A percentile compares a stretch with the other conserved stretches of the same genome.
These are phyloP conservation scores for Tephrocybe sp. DNA, from an alignment of 768 basidiomycete genomes.

Conservation along the genomic window DNA sequence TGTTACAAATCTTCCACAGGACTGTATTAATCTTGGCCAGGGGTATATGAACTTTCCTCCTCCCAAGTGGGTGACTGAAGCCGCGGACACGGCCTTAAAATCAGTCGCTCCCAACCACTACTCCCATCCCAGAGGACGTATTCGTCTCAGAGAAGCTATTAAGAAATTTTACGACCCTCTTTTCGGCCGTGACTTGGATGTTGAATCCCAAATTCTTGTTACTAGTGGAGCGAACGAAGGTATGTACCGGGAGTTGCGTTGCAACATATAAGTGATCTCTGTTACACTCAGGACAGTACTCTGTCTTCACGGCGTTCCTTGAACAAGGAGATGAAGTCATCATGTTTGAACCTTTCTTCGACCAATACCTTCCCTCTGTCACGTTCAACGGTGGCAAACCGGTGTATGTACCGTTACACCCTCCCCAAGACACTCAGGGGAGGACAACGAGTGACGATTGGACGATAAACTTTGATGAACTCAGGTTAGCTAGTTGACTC, in stretches of 20 bases:
- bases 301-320: conserved; percentile 89
- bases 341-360: conserved; percentile 98
- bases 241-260: conserved; percentile 28
- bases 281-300: conserved; percentile 72
- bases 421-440: conserved; percentile 50
- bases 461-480: conserved; percentile 86
- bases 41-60: conserved; percentile 94
- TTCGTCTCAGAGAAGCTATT: conserved; percentile 85
- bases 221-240: conserved; percentile 98
- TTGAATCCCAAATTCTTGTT: conserved; percentile 86
- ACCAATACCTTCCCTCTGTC: conserved; percentile 91
- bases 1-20: conserved; percentile 80
- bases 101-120: conserved; percentile 75
- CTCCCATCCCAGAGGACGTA: conserved; percentile 86
- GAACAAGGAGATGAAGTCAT: conserved; percentile 96
- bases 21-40: conserved; percentile 95
- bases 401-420: conserved; percentile 93
- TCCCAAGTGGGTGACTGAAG: conserved; percentile 73
- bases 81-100: conserved; percentile 66
- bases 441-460: conserved; percentile 72
- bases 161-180: conserved; percentile 75
- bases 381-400: conserved; percentile 93
- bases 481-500: conserved; percentile 48
- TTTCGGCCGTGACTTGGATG: conserved; percentile 66
- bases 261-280: background rate